Evolutionary conservation across 345 rosid species (phyloP).

Genomic region (Mangifera indica): DNA sequence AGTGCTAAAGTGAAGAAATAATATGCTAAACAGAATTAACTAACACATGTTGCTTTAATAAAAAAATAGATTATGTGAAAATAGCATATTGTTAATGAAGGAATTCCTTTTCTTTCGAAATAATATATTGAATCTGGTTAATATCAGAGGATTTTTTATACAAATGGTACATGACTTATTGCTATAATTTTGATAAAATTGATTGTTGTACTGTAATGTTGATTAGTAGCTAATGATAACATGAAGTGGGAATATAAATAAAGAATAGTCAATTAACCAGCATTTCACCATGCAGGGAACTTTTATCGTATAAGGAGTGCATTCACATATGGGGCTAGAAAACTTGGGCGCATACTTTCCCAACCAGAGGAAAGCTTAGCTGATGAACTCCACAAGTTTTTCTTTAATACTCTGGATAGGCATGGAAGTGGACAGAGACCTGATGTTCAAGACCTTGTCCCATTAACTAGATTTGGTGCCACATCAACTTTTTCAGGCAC

Average conservation of each 20-base stretch:
- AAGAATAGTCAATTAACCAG: not conserved
- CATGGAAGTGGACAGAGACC: slow-evolving; percentile 84
- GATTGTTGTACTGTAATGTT: not conserved
- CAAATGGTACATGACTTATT: not conserved
- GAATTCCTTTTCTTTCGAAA: not conserved
- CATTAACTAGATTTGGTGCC: slow-evolving; percentile 36
- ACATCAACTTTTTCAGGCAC: slow-evolving; percentile 29
- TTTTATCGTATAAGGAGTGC: slow-evolving; percentile 85
- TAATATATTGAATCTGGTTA: not conserved
- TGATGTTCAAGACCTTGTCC: slow-evolving; percentile 63
- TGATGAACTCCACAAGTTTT: slow-evolving; percentile 62
- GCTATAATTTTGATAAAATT: slow-evolving; percentile 5
- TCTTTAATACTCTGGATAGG: slow-evolving; percentile 67
- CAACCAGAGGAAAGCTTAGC: slow-evolving; percentile 52
- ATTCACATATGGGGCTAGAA: slow-evolving; percentile 83
- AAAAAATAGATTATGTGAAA: not conserved
- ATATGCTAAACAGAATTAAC: not conserved
- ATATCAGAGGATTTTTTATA: not conserved
- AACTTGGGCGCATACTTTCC: slow-evolving; percentile 65
- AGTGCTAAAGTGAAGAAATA: not conserved
- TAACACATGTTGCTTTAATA: not conserved
- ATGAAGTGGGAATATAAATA: not conserved
- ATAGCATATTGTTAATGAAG: not conserved
- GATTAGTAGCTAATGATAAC: slow-evolving; percentile 11
- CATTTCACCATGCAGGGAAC: slow-evolving; percentile 51